Evolutionary conservation across 495 filamentous ascomycete genomes (phyloP).

Genomic region (Penicillium coprophilum): DNA sequence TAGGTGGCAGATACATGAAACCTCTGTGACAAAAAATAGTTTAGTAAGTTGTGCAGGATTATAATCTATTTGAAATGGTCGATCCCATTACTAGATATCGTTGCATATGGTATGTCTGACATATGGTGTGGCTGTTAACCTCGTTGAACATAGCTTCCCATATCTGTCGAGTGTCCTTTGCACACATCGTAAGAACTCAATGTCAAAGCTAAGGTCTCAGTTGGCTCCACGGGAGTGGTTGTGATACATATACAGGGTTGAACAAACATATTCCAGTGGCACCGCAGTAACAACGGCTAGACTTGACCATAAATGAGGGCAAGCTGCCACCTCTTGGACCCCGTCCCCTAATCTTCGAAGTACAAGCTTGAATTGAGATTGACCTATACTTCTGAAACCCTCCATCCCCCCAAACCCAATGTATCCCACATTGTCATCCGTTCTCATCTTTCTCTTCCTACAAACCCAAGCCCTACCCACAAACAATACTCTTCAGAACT

Average conservation of each 20-base stretch:
- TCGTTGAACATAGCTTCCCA: too few relatives aligned
- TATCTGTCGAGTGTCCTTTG: neutral
- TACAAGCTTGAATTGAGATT: neutral
- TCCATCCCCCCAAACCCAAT: neutral
- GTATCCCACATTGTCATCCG: neutral
- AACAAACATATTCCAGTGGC: slow-evolving; percentile 5
- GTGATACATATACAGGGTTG: neutral
- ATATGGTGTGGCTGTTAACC: neutral
- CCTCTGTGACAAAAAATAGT: too few relatives aligned
- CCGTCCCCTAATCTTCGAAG: neutral
- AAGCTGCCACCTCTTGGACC: neutral
- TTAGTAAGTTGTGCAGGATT: too few relatives aligned
- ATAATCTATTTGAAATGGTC: too few relatives aligned
- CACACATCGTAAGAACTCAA: neutral
- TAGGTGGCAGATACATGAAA: neutral
- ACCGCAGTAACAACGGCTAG: neutral
- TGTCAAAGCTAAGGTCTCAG: neutral
- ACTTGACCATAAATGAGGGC: neutral
- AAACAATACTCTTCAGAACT: neutral
- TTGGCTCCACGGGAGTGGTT: neutral
- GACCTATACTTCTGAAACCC: neutral
- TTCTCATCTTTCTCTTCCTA: neutral
- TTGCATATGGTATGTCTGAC: too few relatives aligned
- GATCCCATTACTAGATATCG: too few relatives aligned
- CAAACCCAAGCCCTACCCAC: slow-evolving; percentile 1